Evolutionary conservation across 225 moss, liverwort and hornwort genomes (phyloP), one percentile per base, ranked within the genome.

Genomic region (Antitrichia curtipendula): DNA sequence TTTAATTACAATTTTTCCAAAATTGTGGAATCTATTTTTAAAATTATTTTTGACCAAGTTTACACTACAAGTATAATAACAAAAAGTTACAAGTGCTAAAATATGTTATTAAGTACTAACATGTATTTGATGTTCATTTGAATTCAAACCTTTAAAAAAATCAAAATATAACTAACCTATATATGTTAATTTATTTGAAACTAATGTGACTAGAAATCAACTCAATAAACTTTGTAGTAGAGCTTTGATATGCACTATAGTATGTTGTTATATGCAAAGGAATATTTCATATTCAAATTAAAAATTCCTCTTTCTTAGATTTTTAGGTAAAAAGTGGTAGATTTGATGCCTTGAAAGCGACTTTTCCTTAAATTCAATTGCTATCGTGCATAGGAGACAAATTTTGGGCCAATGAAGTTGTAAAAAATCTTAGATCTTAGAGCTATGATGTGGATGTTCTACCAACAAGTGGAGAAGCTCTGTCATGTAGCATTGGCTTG

Each of bases 301-400:
- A 34, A 73, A 31, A 8, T 4, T 34, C 20, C 3, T 2, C 1
- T 31, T 3, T 43, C 1, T 34, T 75, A 22, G 13, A 21, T 50
- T 34, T 34, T 22, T 21, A 1, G 13, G 0, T 32, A 5, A 34
- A 13, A 22, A 34, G 7, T 75, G 5, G 10, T 34, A 21, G 52
- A 75, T 52, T 75, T 75, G 8, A 22, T 75, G 22, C 13, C 0
- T 50, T 50, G 21, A 8, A 43, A 75, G 21, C 1, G 0, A 50
- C 13, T 50, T 13, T n/a, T 52, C 2, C 0, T 13, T 21, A 1
- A 13, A 50, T 2, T 34, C 52, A 52, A 34, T 34, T 50, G 1
- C 13, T 50, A 32, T 32, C 0, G 0, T 31, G 3, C 5, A 13
- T 34, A 7, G 2, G 0, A 23, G 0, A 75, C 5, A 76, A 75